Base-by-base conservation (phyloP, 768 basidiomycete species). In the Kwoniella bestiolae region DNA sequence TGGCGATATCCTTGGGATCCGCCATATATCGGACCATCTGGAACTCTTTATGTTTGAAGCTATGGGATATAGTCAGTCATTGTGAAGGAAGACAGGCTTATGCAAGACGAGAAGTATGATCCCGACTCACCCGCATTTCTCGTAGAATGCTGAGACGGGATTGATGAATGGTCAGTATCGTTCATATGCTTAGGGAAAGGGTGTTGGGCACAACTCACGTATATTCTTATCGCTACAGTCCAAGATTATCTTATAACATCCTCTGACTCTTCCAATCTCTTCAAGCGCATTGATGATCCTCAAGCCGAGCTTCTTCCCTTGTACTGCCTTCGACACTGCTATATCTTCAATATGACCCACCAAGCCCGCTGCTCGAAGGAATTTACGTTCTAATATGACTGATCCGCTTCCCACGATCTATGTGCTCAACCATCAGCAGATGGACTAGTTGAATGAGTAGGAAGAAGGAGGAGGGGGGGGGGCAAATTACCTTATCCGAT, bases 271-370 rank as follows among this genome's bases (percentile, higher is more conserved):
- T 90, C 79, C 91, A 75, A 98, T 88, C 57, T 85, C 85, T 2
- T 90, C 91, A 73, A 98, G 85, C 4, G 91, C 90, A 72, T 91
- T 86, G 77, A 99, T 93, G 72, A 98, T 84, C 71, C 89, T 85
- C 82, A 91, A 80, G 0, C 96, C 96, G 32, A 99, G 85, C 81
- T 92, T 94, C 83, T 90, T 90, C 32, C 96, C 96, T 84, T 96
- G 94, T 82, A 90, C 87, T 46, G 81, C 84, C 82, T 89, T 88
- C 82, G 91, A 88, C 21, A 99, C 94, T 3, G 92, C 94, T 67
- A 99, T 96, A 79, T 99, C 96, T 82, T 99, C 96, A 68, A 99
- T 94, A 77, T 99, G 96, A 0, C 94, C 96, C 14, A 93, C 91
- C 68, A 85, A 85, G 23, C 92, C 91, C n/a, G 91, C 83, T 1